A percentile compares a stretch with the other conserved stretches of the same genome.
Evolutionary conservation across 495 filamentous ascomycete species (phyloP).

Genomic region (Saxophila tyrrhenica): DNA sequence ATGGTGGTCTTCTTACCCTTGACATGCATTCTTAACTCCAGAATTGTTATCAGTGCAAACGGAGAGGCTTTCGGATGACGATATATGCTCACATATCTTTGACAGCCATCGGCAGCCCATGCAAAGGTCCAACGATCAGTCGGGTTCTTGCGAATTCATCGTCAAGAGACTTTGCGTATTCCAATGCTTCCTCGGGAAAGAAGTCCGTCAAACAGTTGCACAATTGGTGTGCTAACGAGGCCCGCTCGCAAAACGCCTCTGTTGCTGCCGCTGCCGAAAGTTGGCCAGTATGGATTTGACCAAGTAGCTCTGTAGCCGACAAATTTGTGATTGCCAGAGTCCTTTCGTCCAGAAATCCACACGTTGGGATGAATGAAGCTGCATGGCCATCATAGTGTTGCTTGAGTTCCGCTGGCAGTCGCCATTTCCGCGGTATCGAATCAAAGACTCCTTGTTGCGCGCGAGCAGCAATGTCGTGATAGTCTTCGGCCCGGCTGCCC

Average conservation of each 20-base stretch:
- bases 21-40: constrained; percentile 6
- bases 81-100: constrained; percentile 23
- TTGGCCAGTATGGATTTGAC: neutral
- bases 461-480: neutral
- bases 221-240: constrained; percentile 45
- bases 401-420: neutral
- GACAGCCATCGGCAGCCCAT: constrained; percentile 26
- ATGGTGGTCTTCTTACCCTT: constrained; percentile 11
- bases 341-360: neutral
- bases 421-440: constrained; percentile 2
- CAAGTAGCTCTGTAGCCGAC: constrained; percentile 1
- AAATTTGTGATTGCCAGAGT: constrained; percentile 5
- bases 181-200: constrained; percentile 49
- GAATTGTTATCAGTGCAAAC: neutral
- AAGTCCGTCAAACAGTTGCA: constrained; percentile 48
- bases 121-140: constrained; percentile 33
- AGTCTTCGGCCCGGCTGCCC: neutral
- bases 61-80: neutral
- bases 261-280: constrained; percentile 31
- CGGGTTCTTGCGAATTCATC: constrained; percentile 38
- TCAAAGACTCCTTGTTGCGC: constrained; percentile 5
- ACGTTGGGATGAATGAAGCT: neutral
- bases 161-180: constrained; percentile 48
- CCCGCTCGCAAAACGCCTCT: constrained; percentile 44
- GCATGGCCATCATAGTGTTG: neutral